Percentiles rank a stretch among this genome's conserved stretches.
phyloP scores from a whole-genome alignment of 306 rosid species.

The Lathyrus tuberosus region DNA sequence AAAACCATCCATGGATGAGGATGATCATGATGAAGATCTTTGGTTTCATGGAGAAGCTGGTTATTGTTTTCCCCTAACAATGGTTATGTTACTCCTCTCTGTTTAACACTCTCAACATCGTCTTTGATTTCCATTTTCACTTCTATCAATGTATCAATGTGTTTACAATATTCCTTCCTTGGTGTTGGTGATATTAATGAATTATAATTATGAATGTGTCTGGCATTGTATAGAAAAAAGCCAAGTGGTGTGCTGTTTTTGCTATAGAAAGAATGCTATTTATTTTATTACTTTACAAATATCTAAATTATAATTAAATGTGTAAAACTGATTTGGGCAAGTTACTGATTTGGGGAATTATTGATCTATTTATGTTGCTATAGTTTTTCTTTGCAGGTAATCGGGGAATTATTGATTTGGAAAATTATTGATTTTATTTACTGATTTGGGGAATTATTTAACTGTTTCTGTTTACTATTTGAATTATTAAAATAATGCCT shows the following conservation, averaged over 20 bases:
- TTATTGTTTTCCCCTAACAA: constrained; percentile 37
- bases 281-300: too few relatives aligned
- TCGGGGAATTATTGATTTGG: too few relatives aligned
- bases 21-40: too few relatives aligned
- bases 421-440: too few relatives aligned
- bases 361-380: neutral
- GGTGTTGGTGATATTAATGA: neutral
- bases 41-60: constrained; percentile 12
- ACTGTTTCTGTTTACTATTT: too few relatives aligned
- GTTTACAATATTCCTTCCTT: neutral
- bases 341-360: neutral
- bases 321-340: neutral
- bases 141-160: neutral
- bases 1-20: constrained; percentile 87
- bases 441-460: too few relatives aligned
- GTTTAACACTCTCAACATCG: constrained; percentile 50
- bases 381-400: too few relatives aligned
- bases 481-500: too few relatives aligned
- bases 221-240: neutral
- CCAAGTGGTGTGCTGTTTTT: neutral
- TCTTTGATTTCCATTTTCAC: constrained; percentile 58
- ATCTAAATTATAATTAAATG: too few relatives aligned
- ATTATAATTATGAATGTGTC: neutral
- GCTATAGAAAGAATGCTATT: neutral
- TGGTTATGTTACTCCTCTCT: constrained; percentile 46